A percentile compares a stretch with the other conserved stretches of the same genome.
Evolutionary conservation across 1,284 basidiomycete species (phyloP).

Genomic region (Anthracocystis setariae): DNA sequence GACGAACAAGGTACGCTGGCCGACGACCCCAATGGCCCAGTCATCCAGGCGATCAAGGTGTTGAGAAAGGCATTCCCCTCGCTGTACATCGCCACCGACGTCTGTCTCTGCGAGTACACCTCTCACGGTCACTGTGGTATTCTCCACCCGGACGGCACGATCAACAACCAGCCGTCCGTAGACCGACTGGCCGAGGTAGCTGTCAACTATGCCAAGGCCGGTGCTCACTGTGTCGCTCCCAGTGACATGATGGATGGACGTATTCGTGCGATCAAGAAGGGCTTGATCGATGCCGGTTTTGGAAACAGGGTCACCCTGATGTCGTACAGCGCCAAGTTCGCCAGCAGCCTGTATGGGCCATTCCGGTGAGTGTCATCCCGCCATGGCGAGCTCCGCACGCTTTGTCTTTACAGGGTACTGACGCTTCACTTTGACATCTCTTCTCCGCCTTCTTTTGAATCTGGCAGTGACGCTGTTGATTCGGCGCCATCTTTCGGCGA

Average conservation of each 20-base stretch:
- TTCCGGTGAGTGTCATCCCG: constrained; percentile 71
- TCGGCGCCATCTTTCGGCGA: constrained; percentile 93
- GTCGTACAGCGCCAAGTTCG: constrained; percentile 99
- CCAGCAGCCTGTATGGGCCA: constrained; percentile 93
- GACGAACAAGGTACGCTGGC: constrained; percentile 85
- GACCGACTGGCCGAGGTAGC: constrained; percentile 90
- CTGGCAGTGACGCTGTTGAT: constrained; percentile 86
- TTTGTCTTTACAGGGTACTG: too few relatives aligned
- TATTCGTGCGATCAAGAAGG: constrained; percentile 86
- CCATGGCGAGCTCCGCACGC: background rate
- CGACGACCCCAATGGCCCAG: constrained; percentile 88
- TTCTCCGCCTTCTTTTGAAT: constrained; percentile 4
- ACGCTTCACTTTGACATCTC: too few relatives aligned
- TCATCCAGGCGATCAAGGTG: constrained; percentile 86
- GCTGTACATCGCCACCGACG: constrained; percentile 82
- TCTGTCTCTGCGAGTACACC: constrained; percentile 99
- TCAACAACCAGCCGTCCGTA: constrained; percentile 72
- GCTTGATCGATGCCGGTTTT: constrained; percentile 83
- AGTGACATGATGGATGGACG: constrained; percentile 99
- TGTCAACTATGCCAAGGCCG: constrained; percentile 88
- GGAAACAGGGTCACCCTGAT: constrained; percentile 80
- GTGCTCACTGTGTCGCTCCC: constrained; percentile 96
- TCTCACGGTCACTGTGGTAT: constrained; percentile 97
- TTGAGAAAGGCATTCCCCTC: constrained; percentile 80
- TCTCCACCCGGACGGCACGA: constrained; percentile 78